Evolutionary conservation across 164 flowering plant species (phyloP).

Genomic region (Magnolia sinica): DNA sequence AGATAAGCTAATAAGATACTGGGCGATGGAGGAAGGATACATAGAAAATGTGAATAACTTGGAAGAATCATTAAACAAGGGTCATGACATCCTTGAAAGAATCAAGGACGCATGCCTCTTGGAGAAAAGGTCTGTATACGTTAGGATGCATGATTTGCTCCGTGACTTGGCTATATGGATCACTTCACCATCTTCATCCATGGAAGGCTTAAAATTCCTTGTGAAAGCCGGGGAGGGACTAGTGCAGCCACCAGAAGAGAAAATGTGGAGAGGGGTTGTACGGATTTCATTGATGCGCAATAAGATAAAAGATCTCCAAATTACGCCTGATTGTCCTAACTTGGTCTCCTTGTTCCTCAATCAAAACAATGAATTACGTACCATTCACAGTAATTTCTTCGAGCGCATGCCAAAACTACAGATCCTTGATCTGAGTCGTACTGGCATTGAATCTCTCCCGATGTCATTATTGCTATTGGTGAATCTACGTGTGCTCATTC

Average conservation of each 20-base stretch:
- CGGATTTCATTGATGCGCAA: conserved; percentile 17
- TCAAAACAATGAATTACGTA: neutral
- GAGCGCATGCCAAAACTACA: conserved; percentile 15
- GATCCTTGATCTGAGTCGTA: conserved; percentile 23
- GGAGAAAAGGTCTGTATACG: neutral
- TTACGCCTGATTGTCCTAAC: conserved; percentile 15
- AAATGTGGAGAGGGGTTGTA: neutral
- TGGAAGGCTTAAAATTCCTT: neutral
- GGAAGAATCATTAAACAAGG: neutral
- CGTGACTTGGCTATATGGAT: conserved; percentile 9
- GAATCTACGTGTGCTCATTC: neutral
- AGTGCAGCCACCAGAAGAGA: conserved; percentile 7
- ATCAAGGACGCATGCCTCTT: conserved; percentile 2
- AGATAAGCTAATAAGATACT: neutral
- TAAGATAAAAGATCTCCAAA: conserved; percentile 1
- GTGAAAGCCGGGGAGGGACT: conserved; percentile 16
- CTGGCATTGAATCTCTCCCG: neutral
- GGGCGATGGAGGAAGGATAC: conserved; percentile 9
- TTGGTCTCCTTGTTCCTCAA: conserved; percentile 19
- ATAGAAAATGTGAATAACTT: neutral
- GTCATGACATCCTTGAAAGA: neutral
- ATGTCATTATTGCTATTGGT: conserved; percentile 2
- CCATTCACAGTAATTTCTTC: conserved; percentile 14
- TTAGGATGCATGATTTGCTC: conserved; percentile 4
- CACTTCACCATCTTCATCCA: neutral